Percentiles rank a stretch among this genome's conserved stretches.
Evolutionary conservation across 257 asterid species (phyloP).

Genomic region (Penstemon eatonii): DNA sequence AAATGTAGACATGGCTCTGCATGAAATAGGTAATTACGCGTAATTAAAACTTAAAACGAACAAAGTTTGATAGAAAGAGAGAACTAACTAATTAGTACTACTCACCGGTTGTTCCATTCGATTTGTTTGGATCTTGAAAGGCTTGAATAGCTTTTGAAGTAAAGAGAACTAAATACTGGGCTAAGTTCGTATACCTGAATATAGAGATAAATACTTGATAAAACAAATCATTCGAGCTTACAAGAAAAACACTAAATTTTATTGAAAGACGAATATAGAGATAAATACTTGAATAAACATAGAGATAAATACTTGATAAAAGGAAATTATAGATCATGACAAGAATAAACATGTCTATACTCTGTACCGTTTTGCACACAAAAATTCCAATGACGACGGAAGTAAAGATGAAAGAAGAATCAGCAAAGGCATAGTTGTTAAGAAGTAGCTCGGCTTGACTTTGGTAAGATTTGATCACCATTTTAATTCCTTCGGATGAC

Average conservation of each 20-base stretch:
- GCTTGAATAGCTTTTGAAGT: constrained; percentile 59
- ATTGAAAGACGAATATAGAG: not conserved
- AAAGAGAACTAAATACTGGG: constrained; percentile 47
- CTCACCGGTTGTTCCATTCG: constrained; percentile 89
- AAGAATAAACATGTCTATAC: not conserved
- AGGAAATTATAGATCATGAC: not conserved
- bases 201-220: constrained; percentile 15
- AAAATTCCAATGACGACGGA: constrained; percentile 57
- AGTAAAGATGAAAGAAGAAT: constrained; percentile 42
- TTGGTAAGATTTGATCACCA: constrained; percentile 49
- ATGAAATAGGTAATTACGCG: constrained; percentile 10
- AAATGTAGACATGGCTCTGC: constrained; percentile 73
- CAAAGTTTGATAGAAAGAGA: constrained; percentile 11
- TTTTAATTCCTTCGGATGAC: constrained; percentile 35
- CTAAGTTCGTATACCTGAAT: constrained; percentile 71
- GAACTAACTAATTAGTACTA: not conserved
- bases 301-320: too few relatives aligned
- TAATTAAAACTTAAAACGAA: constrained; percentile 17
- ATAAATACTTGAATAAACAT: too few relatives aligned
- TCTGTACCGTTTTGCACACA: constrained; percentile 65
- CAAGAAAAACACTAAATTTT: too few relatives aligned
- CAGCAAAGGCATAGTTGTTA: constrained; percentile 47
- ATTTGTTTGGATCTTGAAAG: constrained; percentile 54
- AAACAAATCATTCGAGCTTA: not conserved
- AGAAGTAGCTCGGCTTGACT: constrained; percentile 54